Percentiles rank a stretch among this genome's conserved stretches.
Conservation (phyloP, 1,139 yeast genomes). For the Debaryomyces robertsiae region DNA sequence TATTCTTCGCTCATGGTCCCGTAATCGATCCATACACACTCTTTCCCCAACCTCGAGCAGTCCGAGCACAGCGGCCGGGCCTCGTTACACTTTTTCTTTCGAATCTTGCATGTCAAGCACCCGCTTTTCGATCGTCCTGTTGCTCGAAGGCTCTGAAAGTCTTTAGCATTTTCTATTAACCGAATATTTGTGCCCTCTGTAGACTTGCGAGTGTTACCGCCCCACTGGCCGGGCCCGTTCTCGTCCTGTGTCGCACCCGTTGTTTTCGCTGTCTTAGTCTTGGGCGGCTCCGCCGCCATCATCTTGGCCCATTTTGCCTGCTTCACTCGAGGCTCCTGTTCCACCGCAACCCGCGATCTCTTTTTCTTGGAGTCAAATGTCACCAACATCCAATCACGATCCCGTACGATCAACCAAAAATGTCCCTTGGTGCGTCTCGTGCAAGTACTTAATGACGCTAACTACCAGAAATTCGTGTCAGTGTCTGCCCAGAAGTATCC, state of each 20-base stretch:
- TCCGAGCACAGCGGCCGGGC: constrained; percentile 60
- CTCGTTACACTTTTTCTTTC: constrained; percentile 78
- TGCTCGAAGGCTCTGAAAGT: constrained; percentile 7
- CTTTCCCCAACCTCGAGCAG: constrained; percentile 54
- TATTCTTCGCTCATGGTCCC: constrained; percentile 31
- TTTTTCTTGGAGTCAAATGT: constrained; percentile 18
- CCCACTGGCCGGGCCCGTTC: background rate
- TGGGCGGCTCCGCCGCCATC: background rate
- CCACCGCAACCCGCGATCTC: background rate
- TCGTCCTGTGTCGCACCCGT: background rate
- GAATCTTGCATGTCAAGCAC: constrained; percentile 67
- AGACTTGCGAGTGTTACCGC: background rate
- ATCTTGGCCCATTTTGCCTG: background rate
- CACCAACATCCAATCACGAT: constrained; percentile 19
- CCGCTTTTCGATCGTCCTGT: constrained; percentile 53
- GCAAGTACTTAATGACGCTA: no score
- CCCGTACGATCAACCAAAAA: no score
- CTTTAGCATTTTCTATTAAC: constrained; percentile 9
- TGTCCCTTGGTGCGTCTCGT: no score
- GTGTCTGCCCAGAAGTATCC: no score
- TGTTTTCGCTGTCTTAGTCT: background rate
- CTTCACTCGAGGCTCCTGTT: no score
- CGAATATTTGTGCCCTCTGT: background rate
- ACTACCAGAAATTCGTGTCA: no score
- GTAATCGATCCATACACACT: constrained; percentile 48